Base-by-base conservation (phyloP, 1,139 yeast species). In the Kazachstania sp. region DNA sequence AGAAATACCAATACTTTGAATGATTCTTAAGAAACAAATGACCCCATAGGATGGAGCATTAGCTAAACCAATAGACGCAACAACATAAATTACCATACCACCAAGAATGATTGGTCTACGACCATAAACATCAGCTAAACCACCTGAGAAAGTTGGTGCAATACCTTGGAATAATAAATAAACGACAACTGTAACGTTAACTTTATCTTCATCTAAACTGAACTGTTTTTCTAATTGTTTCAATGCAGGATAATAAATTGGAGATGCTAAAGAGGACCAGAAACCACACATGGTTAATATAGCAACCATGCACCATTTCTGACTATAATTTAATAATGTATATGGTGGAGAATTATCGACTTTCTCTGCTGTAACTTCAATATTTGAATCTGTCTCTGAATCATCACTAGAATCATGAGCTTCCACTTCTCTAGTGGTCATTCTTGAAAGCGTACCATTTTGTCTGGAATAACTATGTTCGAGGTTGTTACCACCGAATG, bases 111-210 rank as follows among this genome's bases (percentile, higher is more conserved):
- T 72, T 0, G 94, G 92, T 43, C 95, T 64, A 47, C 94, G 72
- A 0, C 95, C 95, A 2, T 87, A 79, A 4, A 82, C 56, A 7
- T 79, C 72, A 0, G 83, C 80, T 54, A 80, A 66, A 12, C 65
- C 64, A 45, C 66, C 65, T 31, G 64, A 57, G 9, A 84, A 55
- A 1, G 84, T 72, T 0, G 95, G 95, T 0, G 83, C 71, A 0
- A 82, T 56, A 1, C 88, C 92, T 63, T 86, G 95, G 49, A 81
- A 75, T 4, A 83, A 63, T 19, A 85, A 70, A 58, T 85, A 86
- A 0, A 82, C 78, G 13, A 86, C 88, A 28, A 86, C 81, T 0
- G 92, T 74, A 32, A 83, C 58, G 60, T 86, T 85, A 43, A 80
- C 77, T 49, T 71, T 60, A 42, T 77, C 79, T 16, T 77, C 74